phyloP scores from a whole-genome alignment of 768 basidiomycete genomes.

The Macrocybe gigantea region DNA sequence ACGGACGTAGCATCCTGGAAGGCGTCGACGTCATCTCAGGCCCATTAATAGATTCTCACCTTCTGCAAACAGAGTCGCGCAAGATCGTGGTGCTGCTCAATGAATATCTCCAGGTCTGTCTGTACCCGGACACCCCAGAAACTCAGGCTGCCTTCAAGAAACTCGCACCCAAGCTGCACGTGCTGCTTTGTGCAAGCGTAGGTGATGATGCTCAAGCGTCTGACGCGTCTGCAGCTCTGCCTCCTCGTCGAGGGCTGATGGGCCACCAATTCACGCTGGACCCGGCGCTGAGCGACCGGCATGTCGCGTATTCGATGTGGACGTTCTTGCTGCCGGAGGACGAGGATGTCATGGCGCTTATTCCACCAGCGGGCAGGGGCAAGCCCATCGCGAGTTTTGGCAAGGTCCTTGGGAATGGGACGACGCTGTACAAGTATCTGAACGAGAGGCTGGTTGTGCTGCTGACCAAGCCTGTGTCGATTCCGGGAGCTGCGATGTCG shows the following conservation, averaged over 20 bases:
- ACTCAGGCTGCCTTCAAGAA: conserved; percentile 37
- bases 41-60: conserved; percentile 51
- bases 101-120: conserved; percentile 64
- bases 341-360: conserved; percentile 52
- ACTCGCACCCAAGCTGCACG: conserved; percentile 40
- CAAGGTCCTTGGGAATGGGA: conserved; percentile 80
- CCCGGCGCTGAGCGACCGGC: conserved; percentile 26
- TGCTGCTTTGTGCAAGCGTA: conserved; percentile 46
- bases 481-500: conserved; percentile 1
- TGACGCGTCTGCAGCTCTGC: conserved; percentile 37
- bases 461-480: conserved; percentile 36
- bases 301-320: conserved; percentile 64
- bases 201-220: conserved; percentile 55
- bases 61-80: conserved; percentile 14
- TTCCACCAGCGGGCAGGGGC: conserved; percentile 36
- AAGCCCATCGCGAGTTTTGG: conserved; percentile 69
- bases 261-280: conserved; percentile 32
- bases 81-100: conserved; percentile 66
- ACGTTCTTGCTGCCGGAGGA: conserved; percentile 45
- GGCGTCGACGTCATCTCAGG: conserved; percentile 60
- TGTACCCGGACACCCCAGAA: conserved; percentile 58
- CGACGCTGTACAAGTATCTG: conserved; percentile 91
- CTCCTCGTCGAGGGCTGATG: conserved; percentile 24
- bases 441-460: conserved; percentile 75
- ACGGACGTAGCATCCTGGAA: conserved; percentile 34